Evolutionary conservation across 306 rosid genomes (phyloP).

Genomic region (Myrica gale): DNA sequence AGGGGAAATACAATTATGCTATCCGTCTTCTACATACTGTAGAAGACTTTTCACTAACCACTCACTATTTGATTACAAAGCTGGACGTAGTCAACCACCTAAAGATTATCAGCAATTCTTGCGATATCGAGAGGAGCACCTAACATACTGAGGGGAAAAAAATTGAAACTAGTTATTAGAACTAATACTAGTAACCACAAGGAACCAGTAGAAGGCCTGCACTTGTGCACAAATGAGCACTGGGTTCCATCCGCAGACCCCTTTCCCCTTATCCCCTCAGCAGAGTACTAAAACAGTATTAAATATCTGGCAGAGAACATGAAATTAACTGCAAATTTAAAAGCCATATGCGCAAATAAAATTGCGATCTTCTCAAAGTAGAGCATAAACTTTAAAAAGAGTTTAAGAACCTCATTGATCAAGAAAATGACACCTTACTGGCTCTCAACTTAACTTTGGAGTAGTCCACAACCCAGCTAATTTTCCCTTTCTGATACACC

Average conservation of each 20-base stretch:
- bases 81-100: neutral
- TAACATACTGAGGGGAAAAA: neutral
- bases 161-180: slow-evolving; percentile 11
- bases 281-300: neutral
- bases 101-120: slow-evolving; percentile 9
- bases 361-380: too few species aligned
- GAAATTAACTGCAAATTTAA: too few species aligned
- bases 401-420: too few species aligned
- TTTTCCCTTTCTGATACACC: slow-evolving; percentile 1
- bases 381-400: too few species aligned
- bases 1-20: neutral
- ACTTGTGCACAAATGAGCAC: neutral
- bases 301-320: neutral
- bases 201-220: slow-evolving; percentile 18
- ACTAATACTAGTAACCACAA: neutral
- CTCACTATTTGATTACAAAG: neutral
- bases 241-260: neutral
- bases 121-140: slow-evolving; percentile 2
- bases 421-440: neutral
- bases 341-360: too few species aligned
- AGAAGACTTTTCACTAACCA: neutral
- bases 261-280: neutral
- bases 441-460: neutral
- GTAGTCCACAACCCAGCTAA: slow-evolving; percentile 7
- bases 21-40: neutral